Evolutionary conservation across 257 asterid species (phyloP).

Genomic region (Linaria vulgaris): DNA sequence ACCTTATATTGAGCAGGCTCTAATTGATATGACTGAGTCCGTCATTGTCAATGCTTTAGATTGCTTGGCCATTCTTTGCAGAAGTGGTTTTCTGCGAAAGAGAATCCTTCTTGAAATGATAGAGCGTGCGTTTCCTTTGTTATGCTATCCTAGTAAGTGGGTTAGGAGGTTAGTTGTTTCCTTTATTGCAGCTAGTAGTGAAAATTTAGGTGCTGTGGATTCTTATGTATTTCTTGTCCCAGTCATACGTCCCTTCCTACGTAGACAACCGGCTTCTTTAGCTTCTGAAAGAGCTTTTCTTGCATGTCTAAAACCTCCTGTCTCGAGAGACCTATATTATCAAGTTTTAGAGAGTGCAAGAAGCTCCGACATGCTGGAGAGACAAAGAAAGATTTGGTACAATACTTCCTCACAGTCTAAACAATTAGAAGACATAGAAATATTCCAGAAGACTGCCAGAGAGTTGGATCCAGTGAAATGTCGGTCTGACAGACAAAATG

Average conservation of each 20-base stretch:
- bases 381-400: conserved; percentile 98
- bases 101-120: conserved; percentile 87
- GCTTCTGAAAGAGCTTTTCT: conserved; percentile 83
- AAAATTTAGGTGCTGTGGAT: conserved; percentile 92
- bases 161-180: conserved; percentile 78
- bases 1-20: conserved; percentile 97
- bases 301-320: conserved; percentile 83
- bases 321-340: conserved; percentile 72
- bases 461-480: conserved; percentile 70
- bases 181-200: conserved; percentile 91
- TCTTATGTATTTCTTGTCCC: conserved; percentile 96
- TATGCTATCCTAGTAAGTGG: conserved; percentile 95
- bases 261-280: conserved; percentile 92
- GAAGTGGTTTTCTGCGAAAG: conserved; percentile 81
- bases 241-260: conserved; percentile 79
- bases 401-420: conserved; percentile 70
- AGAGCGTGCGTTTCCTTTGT: conserved; percentile 82
- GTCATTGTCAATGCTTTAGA: conserved; percentile 92
- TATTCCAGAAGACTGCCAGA: conserved; percentile 63
- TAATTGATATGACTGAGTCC: conserved; percentile 76
- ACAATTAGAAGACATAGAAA: conserved; percentile 66
- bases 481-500: conserved; percentile 64
- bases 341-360: conserved; percentile 74
- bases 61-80: conserved; percentile 90
- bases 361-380: conserved; percentile 95